These are phyloP conservation scores for Antitrichia curtipendula DNA, from an alignment of 225 moss, liverwort and hornwort genomes.

Conservation along the genomic window DNA sequence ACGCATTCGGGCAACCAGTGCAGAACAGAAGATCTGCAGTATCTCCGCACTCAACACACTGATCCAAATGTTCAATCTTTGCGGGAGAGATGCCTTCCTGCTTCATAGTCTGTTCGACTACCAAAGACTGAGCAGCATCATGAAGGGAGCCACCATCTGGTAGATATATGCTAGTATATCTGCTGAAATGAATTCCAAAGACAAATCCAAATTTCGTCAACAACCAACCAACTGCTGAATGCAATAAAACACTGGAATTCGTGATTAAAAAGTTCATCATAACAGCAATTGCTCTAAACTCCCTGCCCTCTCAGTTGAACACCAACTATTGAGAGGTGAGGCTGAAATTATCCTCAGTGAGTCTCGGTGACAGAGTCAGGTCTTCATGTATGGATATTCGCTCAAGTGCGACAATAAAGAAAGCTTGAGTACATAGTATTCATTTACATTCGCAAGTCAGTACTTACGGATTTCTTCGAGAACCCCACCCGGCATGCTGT, in stretches of 20 bases:
- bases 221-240: neutral
- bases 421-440: neutral
- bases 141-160: conserved; percentile 69
- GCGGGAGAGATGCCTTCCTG: conserved; percentile 22
- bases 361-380: neutral
- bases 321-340: neutral
- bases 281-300: neutral
- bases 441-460: neutral
- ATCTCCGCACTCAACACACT: conserved; percentile 84
- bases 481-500: conserved; percentile 92
- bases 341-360: neutral
- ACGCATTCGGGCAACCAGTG: conserved; percentile 67
- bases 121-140: conserved; percentile 56
- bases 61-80: conserved; percentile 63
- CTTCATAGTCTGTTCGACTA: conserved; percentile 38
- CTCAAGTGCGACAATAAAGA: neutral
- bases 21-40: conserved; percentile 67
- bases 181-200: neutral
- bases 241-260: neutral
- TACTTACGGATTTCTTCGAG: conserved; percentile 89
- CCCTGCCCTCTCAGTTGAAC: neutral
- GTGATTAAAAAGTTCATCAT: neutral
- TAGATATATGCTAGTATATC: conserved; percentile 80
- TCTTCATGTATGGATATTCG: neutral
- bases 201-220: neutral